phyloP scores from a whole-genome alignment of 768 basidiomycete species.

The Amanita polypyramis region DNA sequence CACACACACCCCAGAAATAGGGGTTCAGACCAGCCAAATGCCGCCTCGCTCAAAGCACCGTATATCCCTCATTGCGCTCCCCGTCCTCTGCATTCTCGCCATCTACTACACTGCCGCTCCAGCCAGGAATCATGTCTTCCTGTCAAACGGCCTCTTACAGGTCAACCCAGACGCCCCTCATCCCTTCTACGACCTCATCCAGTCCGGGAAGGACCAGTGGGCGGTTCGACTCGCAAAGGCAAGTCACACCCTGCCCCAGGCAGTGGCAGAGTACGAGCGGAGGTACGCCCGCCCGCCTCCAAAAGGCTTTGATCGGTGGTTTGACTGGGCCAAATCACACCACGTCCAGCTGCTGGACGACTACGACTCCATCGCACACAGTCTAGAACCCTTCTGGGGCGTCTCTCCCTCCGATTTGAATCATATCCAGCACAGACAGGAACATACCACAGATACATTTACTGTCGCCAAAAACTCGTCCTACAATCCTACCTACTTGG shows the following conservation, averaged over 20 bases:
- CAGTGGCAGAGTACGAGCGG: constrained; percentile 27
- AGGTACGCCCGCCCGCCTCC: constrained; percentile 29
- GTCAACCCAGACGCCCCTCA: constrained; percentile 28
- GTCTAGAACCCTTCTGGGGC: constrained; percentile 35
- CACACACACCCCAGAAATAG: background rate
- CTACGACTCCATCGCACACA: constrained; percentile 38
- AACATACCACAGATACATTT: constrained; percentile 21
- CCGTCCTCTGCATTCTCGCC: background rate
- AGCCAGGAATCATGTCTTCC: constrained; percentile 6
- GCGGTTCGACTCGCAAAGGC: constrained; percentile 22
- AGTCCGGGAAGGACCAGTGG: constrained; percentile 28
- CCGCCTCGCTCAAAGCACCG: background rate
- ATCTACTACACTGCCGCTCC: background rate
- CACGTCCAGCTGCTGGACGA: constrained; percentile 42
- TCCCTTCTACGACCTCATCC: constrained; percentile 35
- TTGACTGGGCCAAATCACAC: constrained; percentile 28
- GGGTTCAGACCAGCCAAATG: no score
- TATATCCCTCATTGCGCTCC: background rate
- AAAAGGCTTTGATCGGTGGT: constrained; percentile 39
- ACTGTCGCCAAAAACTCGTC: constrained; percentile 21
- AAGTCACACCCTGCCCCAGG: constrained; percentile 26
- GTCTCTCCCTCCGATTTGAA: constrained; percentile 23
- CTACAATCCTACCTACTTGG: constrained; percentile 10
- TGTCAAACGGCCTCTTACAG: constrained; percentile 22
- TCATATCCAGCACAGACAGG: constrained; percentile 17